Base-by-base conservation (phyloP, 2,329 filamentous ascomycete genomes). In the Aciculosporium take region DNA sequence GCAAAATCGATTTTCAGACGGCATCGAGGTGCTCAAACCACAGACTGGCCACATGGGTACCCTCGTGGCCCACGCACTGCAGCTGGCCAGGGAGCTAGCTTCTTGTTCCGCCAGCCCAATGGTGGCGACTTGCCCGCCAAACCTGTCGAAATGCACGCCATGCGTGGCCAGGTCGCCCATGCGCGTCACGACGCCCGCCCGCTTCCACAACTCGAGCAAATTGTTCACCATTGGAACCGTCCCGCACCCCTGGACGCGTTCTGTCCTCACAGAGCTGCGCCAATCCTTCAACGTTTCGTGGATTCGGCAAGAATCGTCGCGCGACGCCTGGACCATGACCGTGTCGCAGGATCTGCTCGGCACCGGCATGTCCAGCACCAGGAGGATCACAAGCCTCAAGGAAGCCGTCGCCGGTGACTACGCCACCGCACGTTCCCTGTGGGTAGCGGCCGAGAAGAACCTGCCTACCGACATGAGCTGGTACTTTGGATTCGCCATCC, bases 171-270 rank as follows among this genome's bases (percentile, higher is more conserved):
- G 76, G 20, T 71, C 73, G 25, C 71, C 74, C 0, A 70, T 86
- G 61, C 74, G 72, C 39, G 72, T 94, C 49, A 67, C 69, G n/a
- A 81, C 79, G 1, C 74, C 78, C 3, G 62, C 72, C 3, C 64
- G 71, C 15, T 91, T 85, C 59, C 72, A 72, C 42, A 94, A 95
- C 59, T 72, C 71, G 4, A 79, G 79, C 12, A 69, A 68, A 1
- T 56, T 81, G 13, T 96, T 87, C 64, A 86, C 82, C 3, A 84
- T 98, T 48, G 87, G 82, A 45, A 84, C 79, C 1, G 81, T 96
- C 10, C 89, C 89, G 0, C 91, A 98, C 57, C 91, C 91, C 0
- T 94, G 87, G 66, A 95, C 88, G 1, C 69, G 86, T 32, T 73
- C 79, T 41, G 74, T 77, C 10, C 66, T 96, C 15, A 70, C 76